A percentile compares a stretch with the other conserved stretches of the same genome.
These are phyloP conservation scores for Globisporangium echinulatum DNA, from an alignment of 352 stramenopile species.

Conservation along the genomic window DNA sequence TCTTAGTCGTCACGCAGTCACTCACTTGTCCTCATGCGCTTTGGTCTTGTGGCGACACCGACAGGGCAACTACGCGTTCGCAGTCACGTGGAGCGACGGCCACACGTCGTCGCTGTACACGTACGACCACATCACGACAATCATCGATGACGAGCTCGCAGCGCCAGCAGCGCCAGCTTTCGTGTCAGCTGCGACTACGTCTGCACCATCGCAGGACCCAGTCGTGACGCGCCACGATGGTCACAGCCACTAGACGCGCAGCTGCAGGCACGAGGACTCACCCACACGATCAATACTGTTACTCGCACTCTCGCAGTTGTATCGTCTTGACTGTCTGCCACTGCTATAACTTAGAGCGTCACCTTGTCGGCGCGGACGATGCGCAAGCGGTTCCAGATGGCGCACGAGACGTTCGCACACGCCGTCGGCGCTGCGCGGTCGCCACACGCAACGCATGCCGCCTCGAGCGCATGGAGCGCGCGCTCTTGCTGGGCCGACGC, in stretches of 20 bases:
- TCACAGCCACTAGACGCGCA: neutral
- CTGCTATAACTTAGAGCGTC: conserved; percentile 15
- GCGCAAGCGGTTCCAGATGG: conserved; percentile 59
- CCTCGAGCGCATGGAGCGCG: conserved; percentile 25
- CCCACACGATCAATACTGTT: too few species aligned
- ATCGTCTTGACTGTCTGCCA: too few species aligned
- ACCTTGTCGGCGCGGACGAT: conserved; percentile 33
- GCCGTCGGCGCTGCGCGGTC: conserved; percentile 35
- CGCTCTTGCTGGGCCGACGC: conserved; percentile 35
- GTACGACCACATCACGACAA: conserved; percentile 79
- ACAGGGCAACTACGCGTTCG: conserved; percentile 97
- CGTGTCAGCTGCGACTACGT: neutral
- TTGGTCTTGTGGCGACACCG: neutral
- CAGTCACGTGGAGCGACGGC: conserved; percentile 96
- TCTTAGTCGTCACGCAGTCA: too few species aligned
- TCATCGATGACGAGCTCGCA: conserved; percentile 37
- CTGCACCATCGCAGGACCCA: neutral
- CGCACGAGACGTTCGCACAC: conserved; percentile 54
- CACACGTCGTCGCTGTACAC: conserved; percentile 96
- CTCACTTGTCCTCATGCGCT: too few species aligned
- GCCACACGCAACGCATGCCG: conserved; percentile 43
- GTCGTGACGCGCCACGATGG: conserved; percentile 1
- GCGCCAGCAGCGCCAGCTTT: neutral
- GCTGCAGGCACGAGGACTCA: too few species aligned
- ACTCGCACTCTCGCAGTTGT: too few species aligned